Evolutionary conservation across 306 rosid genomes (phyloP), one percentile per base, ranked within the genome.

Genomic region (Lupinus albus): DNA sequence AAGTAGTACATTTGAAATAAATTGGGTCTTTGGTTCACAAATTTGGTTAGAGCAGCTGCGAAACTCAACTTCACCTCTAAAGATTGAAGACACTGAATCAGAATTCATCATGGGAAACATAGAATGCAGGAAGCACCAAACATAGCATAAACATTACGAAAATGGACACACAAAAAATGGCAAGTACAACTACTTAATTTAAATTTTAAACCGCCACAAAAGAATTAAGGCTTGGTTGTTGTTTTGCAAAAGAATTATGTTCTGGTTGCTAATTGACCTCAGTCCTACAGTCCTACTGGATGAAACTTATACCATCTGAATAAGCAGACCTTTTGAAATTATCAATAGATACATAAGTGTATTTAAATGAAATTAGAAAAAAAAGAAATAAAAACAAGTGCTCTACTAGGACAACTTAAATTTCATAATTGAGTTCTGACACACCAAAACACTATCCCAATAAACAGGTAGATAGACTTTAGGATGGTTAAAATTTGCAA

Each of bases 401-500:
- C 39, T 25, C 9, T 11, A 6, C 46, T 33, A 14, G 11, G 45
- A 58, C 64, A 58, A 33, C 5, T 8, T 13, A 65, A 8, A 16
- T 58, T 71, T 12, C 71, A 36, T 33, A 20, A 21, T 72, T 15
- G 16, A 61, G 62, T 57, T 73, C 49, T 62, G 7, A 35, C 14
- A 13, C 44, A 36, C 11, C 30, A 52, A 57, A 58, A 36, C 59
- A 56, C 41, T 53, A 57, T 32, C 78, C 64, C 47, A 11, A 30
- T 18, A 39, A 67, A 68, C 58, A 64, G 39, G 44, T 55, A 65
- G 51, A 67, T 57, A 45, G 50, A 71, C 61, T 58, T 60, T 7
- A 18, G 7, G 7, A 57, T 48, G 72, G 36, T 60, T 28, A 50
- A 36, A 55, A 64, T 17, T 16, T 42, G 68, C 33, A 62, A 50